Evolutionary conservation across 1,284 basidiomycete species (phyloP), one percentile per base, ranked within the genome.

Genomic region (Cutaneotrichosporon cyanovorans): DNA sequence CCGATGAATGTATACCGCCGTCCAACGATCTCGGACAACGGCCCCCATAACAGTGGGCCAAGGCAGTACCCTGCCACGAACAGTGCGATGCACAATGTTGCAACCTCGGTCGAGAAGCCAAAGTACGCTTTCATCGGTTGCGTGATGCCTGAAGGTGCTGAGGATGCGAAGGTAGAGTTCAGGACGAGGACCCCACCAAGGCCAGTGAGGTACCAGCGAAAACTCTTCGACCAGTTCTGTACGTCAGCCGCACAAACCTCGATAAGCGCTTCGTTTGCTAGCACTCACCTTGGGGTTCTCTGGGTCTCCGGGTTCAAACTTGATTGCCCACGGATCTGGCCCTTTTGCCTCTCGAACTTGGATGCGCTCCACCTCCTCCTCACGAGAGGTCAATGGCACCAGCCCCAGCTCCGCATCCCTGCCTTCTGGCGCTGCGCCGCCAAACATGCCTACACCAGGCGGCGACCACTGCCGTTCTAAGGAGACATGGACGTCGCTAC

Each of bases 201-300:
- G 23, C 72, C 56, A 3, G 84, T 87, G 20, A 87, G 67, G 56
- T 78, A 81, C 81, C 82, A 84, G 55, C 81, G 72, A 53, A 76
- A 79, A 8, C 53, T 16, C 2, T 68, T 56, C 12, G 74, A 72
- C 83, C 82, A 84, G 53, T 79, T 83, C 75, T 82, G 66, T 12
- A 15, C 11, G 48, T 48, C 33, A 49, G 45, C 37, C 14, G 14
- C 2, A 28, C 8, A 28, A 12, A n/a, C n/a, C n/a, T n/a, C n/a
- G n/a, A n/a, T n/a, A n/a, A n/a, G n/a, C n/a, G n/a, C n/a, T n/a
- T 11, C 16, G 16, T 3, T 3, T 16, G 15, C 37, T 5, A 18
- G n/a, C 11, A 61, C 66, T 46, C 43, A 71, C 69, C 51, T 71
- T 71, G 1, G 70, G 70, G 42, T 72, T 71, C 40, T 47, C 51